A percentile compares a stretch with the other conserved stretches of the same genome.
phyloP scores from a whole-genome alignment of 2,329 filamentous ascomycete genomes.

The Emergomyces orientalis region DNA sequence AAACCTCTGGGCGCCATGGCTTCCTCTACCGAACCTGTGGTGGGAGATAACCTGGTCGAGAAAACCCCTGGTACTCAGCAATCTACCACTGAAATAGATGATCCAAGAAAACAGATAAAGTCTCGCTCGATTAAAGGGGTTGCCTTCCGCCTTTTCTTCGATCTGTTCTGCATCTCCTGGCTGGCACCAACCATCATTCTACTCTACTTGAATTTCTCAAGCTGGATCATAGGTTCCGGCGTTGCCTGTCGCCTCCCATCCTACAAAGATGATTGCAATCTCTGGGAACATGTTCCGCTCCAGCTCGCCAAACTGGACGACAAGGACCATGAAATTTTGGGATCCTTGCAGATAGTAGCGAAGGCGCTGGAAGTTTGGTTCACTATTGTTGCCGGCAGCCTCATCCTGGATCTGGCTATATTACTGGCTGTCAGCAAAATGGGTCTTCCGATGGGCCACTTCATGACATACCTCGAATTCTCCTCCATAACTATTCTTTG shows the following conservation, averaged over 20 bases:
- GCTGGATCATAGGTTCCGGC: slow-evolving; percentile 22
- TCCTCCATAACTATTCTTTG: slow-evolving; percentile 18
- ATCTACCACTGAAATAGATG: not conserved
- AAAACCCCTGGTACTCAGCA: not conserved
- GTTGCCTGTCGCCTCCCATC: slow-evolving; percentile 20
- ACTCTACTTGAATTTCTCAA: slow-evolving; percentile 21
- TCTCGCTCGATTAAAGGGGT: not conserved
- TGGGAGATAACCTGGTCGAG: not conserved
- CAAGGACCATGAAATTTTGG: slow-evolving; percentile 21
- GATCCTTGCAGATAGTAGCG: slow-evolving; percentile 24
- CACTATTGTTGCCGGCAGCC: slow-evolving; percentile 19
- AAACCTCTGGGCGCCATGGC: not conserved
- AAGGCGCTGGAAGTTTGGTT: slow-evolving; percentile 29
- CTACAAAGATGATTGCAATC: slow-evolving; percentile 16
- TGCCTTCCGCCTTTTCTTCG: not conserved
- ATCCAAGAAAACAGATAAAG: too few relatives aligned
- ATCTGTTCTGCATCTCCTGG: slow-evolving; percentile 21
- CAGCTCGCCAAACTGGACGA: slow-evolving; percentile 17
- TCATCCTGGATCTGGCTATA: slow-evolving; percentile 20
- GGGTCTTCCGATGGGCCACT: slow-evolving; percentile 23
- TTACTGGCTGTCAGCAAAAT: slow-evolving; percentile 16
- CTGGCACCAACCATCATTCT: slow-evolving; percentile 19
- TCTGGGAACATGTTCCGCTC: slow-evolving; percentile 8
- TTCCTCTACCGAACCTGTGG: not conserved
- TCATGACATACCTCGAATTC: slow-evolving; percentile 23